Percentiles rank a stretch among this genome's conserved stretches.
Conservation (phyloP, 2,329 filamentous ascomycete species). For the Aureobasidium vineae region DNA sequence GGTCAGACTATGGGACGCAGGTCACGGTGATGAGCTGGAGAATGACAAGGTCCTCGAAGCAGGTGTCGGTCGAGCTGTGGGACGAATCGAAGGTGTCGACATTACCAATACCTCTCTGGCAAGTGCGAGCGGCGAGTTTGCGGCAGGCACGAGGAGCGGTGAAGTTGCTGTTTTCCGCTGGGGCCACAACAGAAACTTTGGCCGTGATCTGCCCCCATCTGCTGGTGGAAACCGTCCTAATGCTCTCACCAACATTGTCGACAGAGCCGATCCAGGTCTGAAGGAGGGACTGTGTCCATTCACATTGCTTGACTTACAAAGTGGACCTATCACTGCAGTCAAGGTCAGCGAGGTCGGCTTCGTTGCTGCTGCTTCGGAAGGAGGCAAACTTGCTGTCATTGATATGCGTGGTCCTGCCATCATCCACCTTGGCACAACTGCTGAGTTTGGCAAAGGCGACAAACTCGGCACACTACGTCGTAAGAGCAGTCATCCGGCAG, state of each 20-base stretch:
- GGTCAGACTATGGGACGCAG: conserved; percentile 88
- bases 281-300: conserved; percentile 80
- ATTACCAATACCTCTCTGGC: conserved; percentile 78
- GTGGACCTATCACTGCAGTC: conserved; percentile 74
- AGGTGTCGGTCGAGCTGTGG: conserved; percentile 78
- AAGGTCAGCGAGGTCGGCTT: conserved; percentile 93
- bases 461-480: conserved; percentile 70
- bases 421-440: conserved; percentile 71
- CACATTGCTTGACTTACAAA: conserved; percentile 76
- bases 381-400: conserved; percentile 74
- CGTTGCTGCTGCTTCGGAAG: conserved; percentile 79
- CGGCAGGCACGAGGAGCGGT: conserved; percentile 75
- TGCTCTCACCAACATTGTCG: conserved; percentile 69
- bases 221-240: conserved; percentile 48
- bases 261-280: conserved; percentile 67
- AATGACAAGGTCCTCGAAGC: conserved; percentile 79
- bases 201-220: conserved; percentile 56
- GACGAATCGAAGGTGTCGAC: conserved; percentile 72
- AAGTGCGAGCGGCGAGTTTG: conserved; percentile 78
- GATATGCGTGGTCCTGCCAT: conserved; percentile 84
- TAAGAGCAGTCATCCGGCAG: conserved; percentile 50
- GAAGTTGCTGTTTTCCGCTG: conserved; percentile 86
- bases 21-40: conserved; percentile 90
- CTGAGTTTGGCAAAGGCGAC: conserved; percentile 71
- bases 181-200: conserved; percentile 74